These are phyloP conservation scores for Colletotrichum brevisporum DNA, from an alignment of 2,329 filamentous ascomycete genomes.

Conservation along the genomic window DNA sequence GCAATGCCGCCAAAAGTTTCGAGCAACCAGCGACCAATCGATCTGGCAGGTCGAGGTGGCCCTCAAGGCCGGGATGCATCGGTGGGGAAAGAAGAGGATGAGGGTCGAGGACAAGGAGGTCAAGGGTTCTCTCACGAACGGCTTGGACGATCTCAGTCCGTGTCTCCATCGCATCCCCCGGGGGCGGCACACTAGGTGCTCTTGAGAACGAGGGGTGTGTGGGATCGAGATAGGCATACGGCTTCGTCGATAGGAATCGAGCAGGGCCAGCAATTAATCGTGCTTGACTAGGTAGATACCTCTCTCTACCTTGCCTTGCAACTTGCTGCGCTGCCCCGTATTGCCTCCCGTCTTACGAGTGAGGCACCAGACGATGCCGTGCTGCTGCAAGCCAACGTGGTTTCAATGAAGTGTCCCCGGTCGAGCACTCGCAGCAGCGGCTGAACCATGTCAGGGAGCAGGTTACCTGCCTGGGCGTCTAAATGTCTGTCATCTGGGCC, in stretches of 20 bases:
- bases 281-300: too few relatives aligned
- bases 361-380: constrained; percentile 32
- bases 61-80: constrained; percentile 27
- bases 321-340: not conserved
- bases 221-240: not conserved
- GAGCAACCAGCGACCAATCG: constrained; percentile 31
- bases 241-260: not conserved
- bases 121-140: constrained; percentile 33
- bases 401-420: constrained; percentile 28
- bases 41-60: constrained; percentile 29
- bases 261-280: too few relatives aligned
- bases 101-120: constrained; percentile 14
- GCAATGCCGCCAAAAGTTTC: constrained; percentile 33
- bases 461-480: not conserved
- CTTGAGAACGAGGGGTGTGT: constrained; percentile 16
- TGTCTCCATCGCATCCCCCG: constrained; percentile 12
- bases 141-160: constrained; percentile 29
- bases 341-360: constrained; percentile 1
- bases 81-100: constrained; percentile 10
- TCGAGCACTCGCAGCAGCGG: constrained; percentile 33
- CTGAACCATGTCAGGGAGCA: not conserved
- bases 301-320: too few relatives aligned
- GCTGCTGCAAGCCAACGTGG: constrained; percentile 27
- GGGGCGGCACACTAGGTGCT: constrained; percentile 1
- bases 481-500: constrained; percentile 22